Base-by-base conservation (phyloP, 2,329 filamentous ascomycete species). In the Truncatella angustata region DNA sequence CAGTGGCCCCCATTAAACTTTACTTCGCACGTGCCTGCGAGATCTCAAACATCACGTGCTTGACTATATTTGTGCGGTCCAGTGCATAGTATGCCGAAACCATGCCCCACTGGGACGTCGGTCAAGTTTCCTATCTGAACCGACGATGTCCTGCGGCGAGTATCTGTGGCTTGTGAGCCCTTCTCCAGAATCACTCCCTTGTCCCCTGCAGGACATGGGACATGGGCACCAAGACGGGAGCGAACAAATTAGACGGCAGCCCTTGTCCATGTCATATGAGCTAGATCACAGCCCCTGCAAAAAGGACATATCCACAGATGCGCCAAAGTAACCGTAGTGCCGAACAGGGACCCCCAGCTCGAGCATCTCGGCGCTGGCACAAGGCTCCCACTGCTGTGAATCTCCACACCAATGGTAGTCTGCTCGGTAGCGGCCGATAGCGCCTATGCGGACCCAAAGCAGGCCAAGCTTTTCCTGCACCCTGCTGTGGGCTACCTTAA, bases 131-230 rank as follows among this genome's bases (percentile, higher is more conserved):
- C 45, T 14, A 21, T n/a, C 20, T 37, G 32, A 26, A 20, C 45
- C 45, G 45, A n/a, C 45, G 45, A 49, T 49, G 45, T 49, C 45
- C 45, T 49, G 45, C 45, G 45, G 45, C 12, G 12, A n/a, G n/a
- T n/a, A n/a, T n/a, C n/a, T n/a, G n/a, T n/a, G n/a, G n/a, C n/a
- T n/a, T n/a, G n/a, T n/a, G n/a, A n/a, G n/a, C n/a, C n/a, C n/a
- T n/a, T n/a, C n/a, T n/a, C n/a, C n/a, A n/a, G n/a, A n/a, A n/a
- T n/a, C n/a, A n/a, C n/a, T n/a, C n/a, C 21, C 26, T 20, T 47
- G 42, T 23, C 12, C 24, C 28, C 28, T 32, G 28, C 28, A 32
- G 14, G 28, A 32, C 28, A 32, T 32, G 28, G 28, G 28, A 14
- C 28, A 7, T 32, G 28, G 14, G 7, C 14, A 28, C 9, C 14